phyloP scores from a whole-genome alignment of 2,329 filamentous ascomycete genomes.

The Colletotrichum echinochloae region DNA sequence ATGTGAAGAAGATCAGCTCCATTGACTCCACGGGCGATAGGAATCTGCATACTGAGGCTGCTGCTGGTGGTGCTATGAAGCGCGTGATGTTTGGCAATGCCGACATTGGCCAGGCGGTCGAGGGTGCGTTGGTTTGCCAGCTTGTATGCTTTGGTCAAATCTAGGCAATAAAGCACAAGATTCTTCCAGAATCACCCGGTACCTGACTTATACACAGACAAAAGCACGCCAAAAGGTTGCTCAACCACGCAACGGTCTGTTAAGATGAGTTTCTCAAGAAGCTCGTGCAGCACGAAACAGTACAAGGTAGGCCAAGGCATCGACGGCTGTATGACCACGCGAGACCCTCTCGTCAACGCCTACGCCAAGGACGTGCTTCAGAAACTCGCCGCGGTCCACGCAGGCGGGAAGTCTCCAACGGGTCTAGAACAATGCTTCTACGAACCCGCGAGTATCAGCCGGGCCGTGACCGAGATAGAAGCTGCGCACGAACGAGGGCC shows the following conservation, averaged over 20 bases:
- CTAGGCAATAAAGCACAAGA: slow-evolving; percentile 60
- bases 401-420: slow-evolving; percentile 68
- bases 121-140: slow-evolving; percentile 75
- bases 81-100: slow-evolving; percentile 82
- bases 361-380: slow-evolving; percentile 72
- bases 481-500: slow-evolving; percentile 78
- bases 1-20: slow-evolving; percentile 78
- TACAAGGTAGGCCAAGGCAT: slow-evolving; percentile 71
- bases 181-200: accelerated
- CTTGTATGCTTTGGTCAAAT: slow-evolving; percentile 81
- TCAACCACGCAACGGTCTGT: slow-evolving; percentile 67
- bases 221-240: slow-evolving; percentile 65
- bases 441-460: slow-evolving; percentile 75
- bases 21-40: slow-evolving; percentile 69
- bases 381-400: slow-evolving; percentile 69
- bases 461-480: slow-evolving; percentile 75
- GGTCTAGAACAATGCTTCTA: slow-evolving; percentile 77
- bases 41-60: slow-evolving; percentile 74
- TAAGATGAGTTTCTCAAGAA: slow-evolving; percentile 68
- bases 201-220: background rate
- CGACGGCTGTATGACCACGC: slow-evolving; percentile 65
- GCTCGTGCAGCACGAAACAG: slow-evolving; percentile 59
- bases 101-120: slow-evolving; percentile 74
- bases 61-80: slow-evolving; percentile 72
- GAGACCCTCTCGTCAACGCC: slow-evolving; percentile 73